Evolutionary conservation across 2,329 filamentous ascomycete genomes (phyloP), one percentile per base, ranked within the genome.

Genomic region (Fusarium proliferatum): DNA sequence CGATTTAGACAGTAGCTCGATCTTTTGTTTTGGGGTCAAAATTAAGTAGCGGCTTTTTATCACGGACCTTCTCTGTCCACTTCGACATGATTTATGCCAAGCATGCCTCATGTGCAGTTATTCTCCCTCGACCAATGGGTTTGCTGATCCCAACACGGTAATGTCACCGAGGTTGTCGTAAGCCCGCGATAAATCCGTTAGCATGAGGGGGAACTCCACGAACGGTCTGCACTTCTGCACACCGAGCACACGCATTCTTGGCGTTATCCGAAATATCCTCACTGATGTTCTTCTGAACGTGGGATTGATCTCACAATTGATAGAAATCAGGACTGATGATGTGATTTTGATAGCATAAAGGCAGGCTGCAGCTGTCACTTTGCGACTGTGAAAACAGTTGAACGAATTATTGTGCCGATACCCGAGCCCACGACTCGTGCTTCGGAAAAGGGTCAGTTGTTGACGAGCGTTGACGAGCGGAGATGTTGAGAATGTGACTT

Each of bases 321-420:
- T 33, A 17, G 11, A 30, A 5, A 2, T 21, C 3, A 15, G 19
- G 11, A 2, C 3, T 19, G 0, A 33, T 4, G 13, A 23, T 23
- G 6, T 4, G 11, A 13, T 41, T 15, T 3, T 2, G 7, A 9
- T 30, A 21, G 5, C 5, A 30, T 21, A 12, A 0, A 3, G 9
- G 17, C 3, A 48, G 9, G 6, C 4, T 26, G 10, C 8, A 17
- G 16, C 13, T 28, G 26, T 28, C 23, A 17, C 12, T 21, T 21
- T 21, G 8, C 12, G 8, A 19, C 8, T 46, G 23, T 6, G 3
- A 51, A 7, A 23, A 9, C 15, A 0, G 16, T 13, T 23, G 11
- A 19, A 34, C 16, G n/a, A 34, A 2, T 17, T 23, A 15, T 23
- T 5, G 3, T 26, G 15, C 9, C 30, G 55, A 26, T 57, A 57